Percentiles rank a stretch among this genome's conserved stretches.
These are phyloP conservation scores for Pythium folliculosum DNA, from an alignment of 352 stramenopile genomes.

Conservation along the genomic window DNA sequence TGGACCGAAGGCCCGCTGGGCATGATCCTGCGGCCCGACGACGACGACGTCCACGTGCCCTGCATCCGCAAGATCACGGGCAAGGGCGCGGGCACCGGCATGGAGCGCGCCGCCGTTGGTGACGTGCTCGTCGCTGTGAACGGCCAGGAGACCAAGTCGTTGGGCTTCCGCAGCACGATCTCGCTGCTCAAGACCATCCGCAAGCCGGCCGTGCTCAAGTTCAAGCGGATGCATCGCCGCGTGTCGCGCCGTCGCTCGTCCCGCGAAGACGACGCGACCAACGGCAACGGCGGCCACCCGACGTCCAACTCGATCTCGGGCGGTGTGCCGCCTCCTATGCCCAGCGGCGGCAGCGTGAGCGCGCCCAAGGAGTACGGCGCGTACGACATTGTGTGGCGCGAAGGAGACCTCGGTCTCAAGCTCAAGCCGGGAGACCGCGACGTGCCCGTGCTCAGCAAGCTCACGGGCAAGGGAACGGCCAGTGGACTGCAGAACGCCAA, in stretches of 20 bases:
- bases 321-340: slow-evolving; percentile 10
- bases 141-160: slow-evolving; percentile 80
- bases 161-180: slow-evolving; percentile 85
- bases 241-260: slow-evolving; percentile 74
- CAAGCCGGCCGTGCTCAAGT: slow-evolving; percentile 87
- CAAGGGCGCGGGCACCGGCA: slow-evolving; percentile 82
- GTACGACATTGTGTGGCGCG: slow-evolving; percentile 89
- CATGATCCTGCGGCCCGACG: slow-evolving; percentile 86
- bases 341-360: slow-evolving; percentile 2
- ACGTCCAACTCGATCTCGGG: slow-evolving; percentile 23
- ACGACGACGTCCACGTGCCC: slow-evolving; percentile 85
- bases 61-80: slow-evolving; percentile 89
- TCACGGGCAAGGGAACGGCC: slow-evolving; percentile 82
- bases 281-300: background rate
- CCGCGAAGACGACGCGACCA: slow-evolving; percentile 34
- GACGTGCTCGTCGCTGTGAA: slow-evolving; percentile 86
- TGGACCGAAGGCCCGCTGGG: slow-evolving; percentile 83
- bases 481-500: slow-evolving; percentile 82
- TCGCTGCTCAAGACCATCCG: slow-evolving; percentile 84
- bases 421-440: slow-evolving; percentile 79
- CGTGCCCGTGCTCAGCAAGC: slow-evolving; percentile 78
- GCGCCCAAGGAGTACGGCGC: slow-evolving; percentile 50
- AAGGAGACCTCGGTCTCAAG: slow-evolving; percentile 84
- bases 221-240: slow-evolving; percentile 83
- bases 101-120: slow-evolving; percentile 77